Evolutionary conservation across 2,329 filamentous ascomycete species (phyloP).

Genomic region (Aspergillus sp.): DNA sequence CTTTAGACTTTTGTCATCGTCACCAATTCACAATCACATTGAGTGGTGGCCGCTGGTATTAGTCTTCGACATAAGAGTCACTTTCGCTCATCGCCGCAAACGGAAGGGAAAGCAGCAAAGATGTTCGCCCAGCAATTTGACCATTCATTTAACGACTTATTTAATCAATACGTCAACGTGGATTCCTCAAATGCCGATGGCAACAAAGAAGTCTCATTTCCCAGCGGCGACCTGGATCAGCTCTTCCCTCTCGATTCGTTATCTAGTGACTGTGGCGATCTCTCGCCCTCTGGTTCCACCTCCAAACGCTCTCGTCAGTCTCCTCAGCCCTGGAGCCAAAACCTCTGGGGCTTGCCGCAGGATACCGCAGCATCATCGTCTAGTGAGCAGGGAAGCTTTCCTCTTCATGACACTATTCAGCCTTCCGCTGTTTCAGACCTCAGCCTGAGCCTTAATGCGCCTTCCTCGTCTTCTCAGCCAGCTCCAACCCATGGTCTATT

Average conservation of each 20-base stretch:
- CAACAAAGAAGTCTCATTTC: slow-evolving; percentile 41
- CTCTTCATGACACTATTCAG: slow-evolving; percentile 33
- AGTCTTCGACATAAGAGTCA: slow-evolving; percentile 10
- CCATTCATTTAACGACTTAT: slow-evolving; percentile 53
- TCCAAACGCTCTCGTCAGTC: slow-evolving; percentile 33
- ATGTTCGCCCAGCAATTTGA: slow-evolving; percentile 42
- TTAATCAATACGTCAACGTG: slow-evolving; percentile 56
- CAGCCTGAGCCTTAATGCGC: slow-evolving; percentile 26
- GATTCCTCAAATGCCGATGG: slow-evolving; percentile 45
- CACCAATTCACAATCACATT: slow-evolving; percentile 24
- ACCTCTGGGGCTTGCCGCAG: slow-evolving; percentile 44
- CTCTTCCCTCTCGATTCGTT: slow-evolving; percentile 45
- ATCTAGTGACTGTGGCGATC: slow-evolving; percentile 45
- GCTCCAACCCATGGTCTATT: slow-evolving; percentile 11
- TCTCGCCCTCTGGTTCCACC: slow-evolving; percentile 43
- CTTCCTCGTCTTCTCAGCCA: slow-evolving; percentile 12
- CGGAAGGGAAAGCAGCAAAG: slow-evolving; percentile 45
- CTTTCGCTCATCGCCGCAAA: slow-evolving; percentile 25
- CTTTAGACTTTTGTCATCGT: slow-evolving; percentile 4
- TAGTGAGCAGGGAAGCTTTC: slow-evolving; percentile 21
- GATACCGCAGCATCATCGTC: slow-evolving; percentile 32
- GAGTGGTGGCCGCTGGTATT: slow-evolving; percentile 5
- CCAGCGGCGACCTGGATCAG: slow-evolving; percentile 42
- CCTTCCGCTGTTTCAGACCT: slow-evolving; percentile 27
- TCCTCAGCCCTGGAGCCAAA: slow-evolving; percentile 46